Base-by-base conservation (phyloP, 139 green algal genomes). In the Ostreobium quekettii region DNA sequence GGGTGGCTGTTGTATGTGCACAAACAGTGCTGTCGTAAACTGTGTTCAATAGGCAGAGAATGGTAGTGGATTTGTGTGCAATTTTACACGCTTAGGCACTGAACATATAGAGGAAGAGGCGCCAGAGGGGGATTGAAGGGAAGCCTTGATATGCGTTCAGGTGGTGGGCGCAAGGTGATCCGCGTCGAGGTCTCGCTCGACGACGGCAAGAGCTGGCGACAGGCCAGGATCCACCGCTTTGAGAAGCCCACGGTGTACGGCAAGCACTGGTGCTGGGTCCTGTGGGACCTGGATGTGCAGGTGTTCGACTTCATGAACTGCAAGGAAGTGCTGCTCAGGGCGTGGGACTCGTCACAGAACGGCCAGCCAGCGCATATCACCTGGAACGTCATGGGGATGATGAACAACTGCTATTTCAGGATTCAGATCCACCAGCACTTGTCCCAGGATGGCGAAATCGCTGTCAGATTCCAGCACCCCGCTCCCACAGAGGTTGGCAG, bases 331-430 rank as follows among this genome's bases (percentile, higher is more conserved):
- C 79, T 80, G 32, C 79, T 86, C 53, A 82, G 91, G 7, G 93
- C 90, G 2, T 91, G 82, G 78, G 89, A 96, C 68, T 77, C 78
- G 58, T 61, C 38, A 63, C 87, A 86, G 81, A 97, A 97, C 84
- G 86, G 81, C 2, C 90, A 96, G 80, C 88, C 90, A 8, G 78
- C 74, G n/a, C 59, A 75, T 6, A 78, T 90, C 71, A 94, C 87
- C 1, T 98, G 93, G 93, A 98, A 97, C 68, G 31, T 97, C 32
- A 95, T 98, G 88, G 93, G 93, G 71, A 96, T 98, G 92, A 89
- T 97, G 82, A 98, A 98, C 87, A 99, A 99, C 85, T 90, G 82
- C 76, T 82, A 87, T 66, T 97, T 87, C 82, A 86, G 75, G 22
- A 78, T 88, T 33, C 71, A 76, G 56, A 73, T 87, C 37, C 74